phyloP scores from a whole-genome alignment of 177 flowering plant genomes.

The Vitis hybrid region DNA sequence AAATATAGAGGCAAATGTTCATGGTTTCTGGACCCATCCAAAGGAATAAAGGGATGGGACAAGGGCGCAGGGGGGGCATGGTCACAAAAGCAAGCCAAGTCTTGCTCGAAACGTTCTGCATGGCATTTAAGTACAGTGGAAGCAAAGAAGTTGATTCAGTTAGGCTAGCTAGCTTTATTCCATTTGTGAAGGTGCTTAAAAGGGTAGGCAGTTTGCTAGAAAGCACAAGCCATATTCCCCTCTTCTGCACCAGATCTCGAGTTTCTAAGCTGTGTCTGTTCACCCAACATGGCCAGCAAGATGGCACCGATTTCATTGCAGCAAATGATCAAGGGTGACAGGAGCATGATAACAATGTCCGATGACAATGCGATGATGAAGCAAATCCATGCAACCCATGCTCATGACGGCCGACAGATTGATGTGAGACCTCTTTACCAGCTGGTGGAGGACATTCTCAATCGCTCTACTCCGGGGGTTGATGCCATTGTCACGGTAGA shows the following conservation, averaged over 20 bases:
- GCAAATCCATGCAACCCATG: slow-evolving; percentile 39
- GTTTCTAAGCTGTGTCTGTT: not conserved
- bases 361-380: slow-evolving; percentile 44
- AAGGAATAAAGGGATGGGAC: too few relatives aligned
- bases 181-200: not conserved
- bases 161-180: slow-evolving; percentile 7
- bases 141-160: slow-evolving; percentile 30
- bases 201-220: not conserved
- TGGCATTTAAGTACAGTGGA: slow-evolving; percentile 3
- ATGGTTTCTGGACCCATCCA: too few relatives aligned
- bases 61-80: too few relatives aligned
- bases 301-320: not conserved
- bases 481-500: slow-evolving; percentile 5
- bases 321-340: slow-evolving; percentile 16
- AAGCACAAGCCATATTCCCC: slow-evolving; percentile 1
- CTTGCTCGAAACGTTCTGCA: not conserved
- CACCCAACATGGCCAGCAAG: not conserved
- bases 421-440: slow-evolving; percentile 40
- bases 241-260: not conserved
- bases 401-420: slow-evolving; percentile 36
- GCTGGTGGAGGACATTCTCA: slow-evolving; percentile 52
- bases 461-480: slow-evolving; percentile 24
- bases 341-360: slow-evolving; percentile 21
- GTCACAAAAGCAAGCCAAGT: not conserved
- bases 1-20: too few relatives aligned